A percentile compares a stretch with the other conserved stretches of the same genome.
phyloP scores from a whole-genome alignment of 225 moss, liverwort and hornwort species.

The Polytrichum commune region DNA sequence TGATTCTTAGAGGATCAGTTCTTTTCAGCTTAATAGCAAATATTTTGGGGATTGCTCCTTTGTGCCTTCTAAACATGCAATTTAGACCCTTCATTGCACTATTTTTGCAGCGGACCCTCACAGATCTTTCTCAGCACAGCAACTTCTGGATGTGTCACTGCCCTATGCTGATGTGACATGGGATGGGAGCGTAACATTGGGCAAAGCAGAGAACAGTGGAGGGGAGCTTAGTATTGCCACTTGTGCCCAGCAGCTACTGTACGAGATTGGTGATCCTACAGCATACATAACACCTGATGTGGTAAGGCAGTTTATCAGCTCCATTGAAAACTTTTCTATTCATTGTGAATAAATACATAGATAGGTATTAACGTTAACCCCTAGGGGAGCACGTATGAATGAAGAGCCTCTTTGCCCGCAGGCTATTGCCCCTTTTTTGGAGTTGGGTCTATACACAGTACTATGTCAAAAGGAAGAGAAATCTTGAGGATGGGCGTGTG shows the following conservation, averaged over 20 bases:
- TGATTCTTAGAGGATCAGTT: not conserved
- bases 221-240: constrained; percentile 80
- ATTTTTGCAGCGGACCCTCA: constrained; percentile 45
- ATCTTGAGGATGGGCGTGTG: not conserved
- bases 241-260: constrained; percentile 79
- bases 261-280: constrained; percentile 76
- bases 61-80: not conserved
- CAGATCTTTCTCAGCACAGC: constrained; percentile 42
- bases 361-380: too few relatives aligned
- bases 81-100: not conserved
- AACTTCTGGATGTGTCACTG: constrained; percentile 54
- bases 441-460: too few relatives aligned
- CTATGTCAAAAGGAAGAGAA: not conserved
- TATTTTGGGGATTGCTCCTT: not conserved
- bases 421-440: too few relatives aligned
- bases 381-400: too few relatives aligned
- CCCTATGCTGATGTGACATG: constrained; percentile 81
- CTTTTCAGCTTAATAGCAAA: not conserved
- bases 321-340: not conserved
- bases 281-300: constrained; percentile 80
- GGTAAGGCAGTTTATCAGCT: constrained; percentile 32
- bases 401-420: too few relatives aligned
- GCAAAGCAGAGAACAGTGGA: constrained; percentile 63
- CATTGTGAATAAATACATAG: too few relatives aligned
- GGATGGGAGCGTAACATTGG: constrained; percentile 58